Evolutionary conservation across 73 alveolate genomes (phyloP), one percentile per base, ranked within the genome.

Genomic region (Blepharisma japonicum): DNA sequence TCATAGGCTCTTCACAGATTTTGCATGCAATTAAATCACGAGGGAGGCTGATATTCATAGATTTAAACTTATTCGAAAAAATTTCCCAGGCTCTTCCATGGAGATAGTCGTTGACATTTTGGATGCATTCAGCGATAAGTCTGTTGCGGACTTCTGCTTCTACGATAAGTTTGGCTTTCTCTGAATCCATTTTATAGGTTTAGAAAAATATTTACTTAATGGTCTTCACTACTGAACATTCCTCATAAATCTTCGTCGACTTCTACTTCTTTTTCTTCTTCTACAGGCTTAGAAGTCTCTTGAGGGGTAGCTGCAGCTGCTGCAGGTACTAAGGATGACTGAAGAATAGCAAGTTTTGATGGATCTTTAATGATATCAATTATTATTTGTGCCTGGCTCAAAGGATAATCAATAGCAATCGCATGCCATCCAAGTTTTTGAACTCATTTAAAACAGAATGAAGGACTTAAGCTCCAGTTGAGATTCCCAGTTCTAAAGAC

Each of bases 401-500:
- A 95, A 55, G 94, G 85, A 83, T 83, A 91, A 87, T 90, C 98
- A 72, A 91, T 77, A 61, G 87, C 99, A 53, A 92, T 83, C 47
- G 98, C 93, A 85, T 91, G 23, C 98, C 97, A 56, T 97, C 98
- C 83, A 96, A 83, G 88, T 97, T 94, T 87, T 92, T 95, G 97
- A 96, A 96, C 56, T 98, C 99, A 89, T 91, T 95, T 81, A 94
- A 87, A 78, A 97, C 77, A 56, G 94, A 68, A 83, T 96, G 98
- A n/a, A 99, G 99, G 68, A 95, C 94, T n/a, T 99, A 88, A 56
- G 98, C 98, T 80, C 80, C 94, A 80, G 98, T 97, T 49, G 98
- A 96, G 84, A 85, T 83, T 56, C 96, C 96, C 6, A 94, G 92
- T 9, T 92, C 98, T 6, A 96, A 90, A 45, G 97, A 88, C 78